These are phyloP conservation scores for Penicillium concentricum DNA, from an alignment of 2,329 filamentous ascomycete genomes.

Conservation along the genomic window DNA sequence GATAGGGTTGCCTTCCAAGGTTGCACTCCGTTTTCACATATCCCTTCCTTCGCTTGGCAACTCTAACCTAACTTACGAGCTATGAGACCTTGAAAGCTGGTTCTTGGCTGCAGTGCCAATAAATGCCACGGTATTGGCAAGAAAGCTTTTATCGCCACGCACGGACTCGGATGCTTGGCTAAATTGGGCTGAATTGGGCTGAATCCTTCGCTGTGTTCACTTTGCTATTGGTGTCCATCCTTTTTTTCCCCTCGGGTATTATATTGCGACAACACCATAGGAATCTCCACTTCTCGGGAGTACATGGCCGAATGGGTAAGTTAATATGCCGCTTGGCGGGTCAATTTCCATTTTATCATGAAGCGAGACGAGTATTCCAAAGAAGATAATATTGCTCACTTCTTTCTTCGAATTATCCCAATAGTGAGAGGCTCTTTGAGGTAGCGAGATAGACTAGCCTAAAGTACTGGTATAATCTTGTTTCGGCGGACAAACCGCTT, in stretches of 20 bases:
- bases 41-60: neutral
- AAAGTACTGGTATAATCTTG: too few relatives aligned
- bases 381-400: neutral
- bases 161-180: neutral
- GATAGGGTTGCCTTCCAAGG: too few relatives aligned
- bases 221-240: neutral
- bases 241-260: neutral
- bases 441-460: neutral
- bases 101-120: slow-evolving; percentile 13
- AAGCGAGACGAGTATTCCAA: neutral
- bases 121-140: slow-evolving; percentile 14
- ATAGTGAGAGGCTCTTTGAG: neutral
- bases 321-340: too few relatives aligned
- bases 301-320: neutral
- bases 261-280: too few relatives aligned
- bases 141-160: slow-evolving; percentile 10
- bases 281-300: neutral
- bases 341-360: neutral
- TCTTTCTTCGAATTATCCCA: neutral
- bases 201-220: neutral
- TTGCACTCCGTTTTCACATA: too few relatives aligned
- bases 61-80: neutral
- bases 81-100: neutral
- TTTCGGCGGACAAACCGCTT: too few relatives aligned
- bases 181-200: neutral